These are phyloP conservation scores for Ophiosphaerella herpotricha DNA, from an alignment of 2,329 filamentous ascomycete species.

Conservation along the genomic window DNA sequence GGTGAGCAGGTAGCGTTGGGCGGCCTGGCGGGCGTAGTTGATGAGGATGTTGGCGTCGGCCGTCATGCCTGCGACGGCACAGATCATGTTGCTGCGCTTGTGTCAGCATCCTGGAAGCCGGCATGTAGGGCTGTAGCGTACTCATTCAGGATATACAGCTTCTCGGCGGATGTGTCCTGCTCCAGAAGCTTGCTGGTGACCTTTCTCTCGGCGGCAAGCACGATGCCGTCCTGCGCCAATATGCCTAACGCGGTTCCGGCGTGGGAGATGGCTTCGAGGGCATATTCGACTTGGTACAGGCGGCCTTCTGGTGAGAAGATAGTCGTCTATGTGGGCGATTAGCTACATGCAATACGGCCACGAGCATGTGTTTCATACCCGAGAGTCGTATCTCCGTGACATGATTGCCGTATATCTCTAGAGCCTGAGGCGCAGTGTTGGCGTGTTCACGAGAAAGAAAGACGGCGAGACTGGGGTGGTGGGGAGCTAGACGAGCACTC, in stretches of 20 bases:
- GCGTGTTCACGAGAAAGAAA: constrained; percentile 8
- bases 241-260: constrained; percentile 97
- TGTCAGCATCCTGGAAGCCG: constrained; percentile 8
- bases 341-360: constrained; percentile 16
- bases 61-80: constrained; percentile 97
- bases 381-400: constrained; percentile 97
- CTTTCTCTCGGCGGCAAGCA: constrained; percentile 96
- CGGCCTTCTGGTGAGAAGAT: constrained; percentile 99
- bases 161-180: constrained; percentile 99
- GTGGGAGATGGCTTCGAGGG: constrained; percentile 96
- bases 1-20: constrained; percentile 95
- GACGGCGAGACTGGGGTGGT: constrained; percentile 17
- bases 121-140: constrained; percentile 52
- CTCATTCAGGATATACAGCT: constrained; percentile 99
- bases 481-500: constrained; percentile 19
- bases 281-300: constrained; percentile 99
- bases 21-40: constrained; percentile 97
- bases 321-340: constrained; percentile 70
- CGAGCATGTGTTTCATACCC: constrained; percentile 59
- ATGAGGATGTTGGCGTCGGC: constrained; percentile 99
- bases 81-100: constrained; percentile 91
- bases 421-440: constrained; percentile 1
- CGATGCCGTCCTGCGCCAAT: constrained; percentile 96
- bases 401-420: constrained; percentile 57
- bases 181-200: constrained; percentile 98